Evolutionary conservation across 2,329 filamentous ascomycete species (phyloP), one percentile per base, ranked within the genome.

Genomic region (Exophiala sp.): DNA sequence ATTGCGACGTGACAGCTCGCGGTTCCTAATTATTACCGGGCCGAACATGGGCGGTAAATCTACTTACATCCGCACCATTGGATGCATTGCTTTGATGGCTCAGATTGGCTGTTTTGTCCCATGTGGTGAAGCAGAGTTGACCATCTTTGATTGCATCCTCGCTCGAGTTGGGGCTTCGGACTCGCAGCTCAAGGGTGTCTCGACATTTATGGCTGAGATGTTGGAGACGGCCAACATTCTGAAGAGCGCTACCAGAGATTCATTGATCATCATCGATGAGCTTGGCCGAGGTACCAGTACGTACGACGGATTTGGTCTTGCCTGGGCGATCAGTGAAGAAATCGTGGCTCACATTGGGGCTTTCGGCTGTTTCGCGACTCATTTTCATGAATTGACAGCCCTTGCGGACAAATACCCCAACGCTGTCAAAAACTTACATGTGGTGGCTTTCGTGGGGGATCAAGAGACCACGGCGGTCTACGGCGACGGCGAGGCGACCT

Each of bases 201-300:
- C 88, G 2, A 98, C 93, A 0, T 98, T 98, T 69, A 98, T 98
- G 94, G 93, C 93, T 1, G 93, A 98, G 72, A 98, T 98, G 93
- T 79, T 98, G 18, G 93, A 98, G 68, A 98, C 93, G 1, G 89
- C 93, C 59, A 97, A 97, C 66, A 98, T 98, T 58, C 82, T 98
- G 64, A 97, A 97, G 71, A 94, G 88, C 0, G 93, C 93, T 1
- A 98, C 93, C 0, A 82, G 85, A 24, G 93, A 98, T 66, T 95
- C 88, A 3, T 79, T 98, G 46, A 97, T 98, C 70, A 97, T 98
- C 68, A 96, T 98, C 60, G 94, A 98, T 67, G 93, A 98, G 68
- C 81, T 98, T 1, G 93, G 93, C 43, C 88, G 93, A 53, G 93
- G 93, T 50, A 98, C 93, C 0, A 96, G 89, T 55, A 98, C 94